Base-by-base conservation (phyloP, 768 basidiomycete genomes). In the Phanerochaete carnosa region DNA sequence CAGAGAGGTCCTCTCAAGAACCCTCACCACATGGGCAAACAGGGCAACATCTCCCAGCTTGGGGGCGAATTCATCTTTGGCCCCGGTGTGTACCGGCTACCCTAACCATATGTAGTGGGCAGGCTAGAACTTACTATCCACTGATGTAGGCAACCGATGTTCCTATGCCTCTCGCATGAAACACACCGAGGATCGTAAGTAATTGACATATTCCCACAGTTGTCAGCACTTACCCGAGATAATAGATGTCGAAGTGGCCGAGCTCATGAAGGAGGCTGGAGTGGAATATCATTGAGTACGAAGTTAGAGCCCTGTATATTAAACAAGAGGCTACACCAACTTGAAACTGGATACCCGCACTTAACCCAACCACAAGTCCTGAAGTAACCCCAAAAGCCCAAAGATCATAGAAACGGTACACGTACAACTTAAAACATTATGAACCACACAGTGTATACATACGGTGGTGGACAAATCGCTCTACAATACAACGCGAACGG, bases 51-150 rank as follows among this genome's bases (percentile, higher is more conserved):
- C n/a, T 77, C 79, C 0, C 86, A 89, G 66, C 71, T 86, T 0
- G 86, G 86, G 4, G 86, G 85, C 2, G 86, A 89, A 26, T 87
- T 87, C 55, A 69, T 89, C 13, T 74, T 88, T 52, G 83, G 83
- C 23, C 83, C 84, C 22, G 84, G 84, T 84, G 63, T 32, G 74
- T 64, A 30, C 46, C 16, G 32, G 13, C 16, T n/a, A n/a, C 12
- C 6, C 32, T 4, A 19, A 19, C 28, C n/a, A n/a, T n/a, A n/a
- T n/a, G n/a, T n/a, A n/a, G n/a, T n/a, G n/a, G n/a, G n/a, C n/a
- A n/a, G n/a, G n/a, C n/a, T n/a, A n/a, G n/a, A n/a, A n/a, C n/a
- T n/a, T n/a, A 19, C 1, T 28, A 25, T 9, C 49, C 51, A 7
- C 15, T 57, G 12, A 4, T 26, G 12, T 51, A 82, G 83, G 79